phyloP scores from a whole-genome alignment of 2,329 filamentous ascomycete species.

The Trichocomaceae sp. region DNA sequence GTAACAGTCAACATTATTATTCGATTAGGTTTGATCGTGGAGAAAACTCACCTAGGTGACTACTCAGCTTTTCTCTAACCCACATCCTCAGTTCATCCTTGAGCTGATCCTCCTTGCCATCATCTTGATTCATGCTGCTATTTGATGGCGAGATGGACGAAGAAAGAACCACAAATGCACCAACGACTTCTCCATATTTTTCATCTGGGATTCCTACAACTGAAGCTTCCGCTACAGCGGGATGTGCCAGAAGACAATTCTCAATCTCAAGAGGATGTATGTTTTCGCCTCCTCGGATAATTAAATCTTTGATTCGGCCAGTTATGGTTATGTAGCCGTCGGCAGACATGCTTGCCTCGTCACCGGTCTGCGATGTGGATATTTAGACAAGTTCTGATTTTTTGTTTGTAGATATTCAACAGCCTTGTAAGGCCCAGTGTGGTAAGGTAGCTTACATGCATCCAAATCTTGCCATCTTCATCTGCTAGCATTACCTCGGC shows the following conservation, averaged over 20 bases:
- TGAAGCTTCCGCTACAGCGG: constrained; percentile 64
- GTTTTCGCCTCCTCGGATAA: constrained; percentile 92
- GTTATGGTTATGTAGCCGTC: constrained; percentile 85
- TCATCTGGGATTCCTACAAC: constrained; percentile 80
- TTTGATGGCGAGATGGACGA: constrained; percentile 24
- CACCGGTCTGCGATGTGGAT: constrained; percentile 59
- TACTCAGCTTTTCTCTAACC: constrained; percentile 64
- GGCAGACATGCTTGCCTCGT: constrained; percentile 78
- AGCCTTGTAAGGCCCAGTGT: background rate
- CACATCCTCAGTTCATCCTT: constrained; percentile 60
- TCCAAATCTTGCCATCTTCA: constrained; percentile 62
- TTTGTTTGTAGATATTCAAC: background rate
- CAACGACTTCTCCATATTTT: constrained; percentile 78
- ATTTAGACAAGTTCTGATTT: background rate
- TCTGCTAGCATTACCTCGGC: constrained; percentile 59
- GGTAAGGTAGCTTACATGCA: constrained; percentile 49
- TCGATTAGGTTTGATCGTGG: background rate
- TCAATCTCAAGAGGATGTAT: constrained; percentile 92
- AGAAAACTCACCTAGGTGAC: constrained; percentile 55
- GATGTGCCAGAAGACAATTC: constrained; percentile 71
- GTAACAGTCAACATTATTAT: background rate
- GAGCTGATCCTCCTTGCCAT: constrained; percentile 36
- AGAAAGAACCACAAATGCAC: constrained; percentile 66
- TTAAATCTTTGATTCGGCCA: constrained; percentile 87
- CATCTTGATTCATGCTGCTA: background rate